Base-by-base conservation (phyloP, 2,329 filamentous ascomycete species). In the Aureobasidium vineae region DNA sequence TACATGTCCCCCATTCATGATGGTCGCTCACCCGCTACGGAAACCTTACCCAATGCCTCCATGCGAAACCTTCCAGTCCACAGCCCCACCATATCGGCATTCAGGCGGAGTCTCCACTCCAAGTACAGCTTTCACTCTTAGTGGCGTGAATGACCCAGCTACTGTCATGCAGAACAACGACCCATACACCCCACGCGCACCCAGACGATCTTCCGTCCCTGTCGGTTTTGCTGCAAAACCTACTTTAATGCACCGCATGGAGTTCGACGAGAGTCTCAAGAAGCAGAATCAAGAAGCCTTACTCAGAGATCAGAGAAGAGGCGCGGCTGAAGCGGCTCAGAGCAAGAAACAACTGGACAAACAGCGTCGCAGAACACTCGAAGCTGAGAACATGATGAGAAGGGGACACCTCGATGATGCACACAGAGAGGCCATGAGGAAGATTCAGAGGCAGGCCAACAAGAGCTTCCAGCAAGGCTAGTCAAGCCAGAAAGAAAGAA, bases 391-490 rank as follows among this genome's bases (percentile, higher is more conserved):
- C 75, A 84, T 86, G 70, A 95, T 96, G 90, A 83, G 91, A 64
- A 87, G 85, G 19, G 88, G 88, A 0, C 86, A 90, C 69, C 85
- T 96, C 80, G 81, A 90, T 61, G 89, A 90, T 53, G 84, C 88
- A 26, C 93, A 97, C 75, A 84, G 89, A 23, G 89, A 93, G 69
- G 90, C 89, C 0, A 84, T 97, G 85, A 83, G 90, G 69, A 88
- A 83, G 75, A 90, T 97, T 88, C 92, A 97, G 75, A 82, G 82
- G 16, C 77, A 79, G 57, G 85, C 83, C 0, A n/a, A 85, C 21
- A 36, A 84, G 31, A 26, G 52, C 50, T 36, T 23, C 49, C 11
- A 28, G 19, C 15, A n/a, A 49, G 19, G 21, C 7, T 41, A 36
- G 10, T 8, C 16, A 21, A n/a, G n/a, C 26, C 6, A 7, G 52